These are phyloP conservation scores for Ganoderma lingzhi DNA, from an alignment of 1,284 basidiomycete genomes.

Conservation along the genomic window DNA sequence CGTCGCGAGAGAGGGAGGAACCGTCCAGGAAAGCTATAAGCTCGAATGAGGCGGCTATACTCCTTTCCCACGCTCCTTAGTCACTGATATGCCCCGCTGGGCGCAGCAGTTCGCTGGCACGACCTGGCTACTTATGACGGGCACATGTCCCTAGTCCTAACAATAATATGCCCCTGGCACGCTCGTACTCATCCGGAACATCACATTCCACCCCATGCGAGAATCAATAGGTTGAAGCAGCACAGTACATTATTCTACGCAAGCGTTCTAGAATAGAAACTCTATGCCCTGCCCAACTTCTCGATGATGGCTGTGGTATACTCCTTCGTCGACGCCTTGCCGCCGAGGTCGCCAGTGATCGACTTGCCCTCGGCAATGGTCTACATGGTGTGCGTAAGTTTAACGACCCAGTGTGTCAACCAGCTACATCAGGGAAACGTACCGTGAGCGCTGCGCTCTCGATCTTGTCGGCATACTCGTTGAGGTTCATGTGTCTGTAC, in stretches of 20 bases:
- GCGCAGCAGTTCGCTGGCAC: conserved; percentile 25
- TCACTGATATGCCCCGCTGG: conserved; percentile 31
- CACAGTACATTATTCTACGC: conserved; percentile 34
- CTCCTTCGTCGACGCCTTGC: conserved; percentile 87
- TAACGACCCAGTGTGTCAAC: too few relatives aligned
- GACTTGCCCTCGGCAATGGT: conserved; percentile 95
- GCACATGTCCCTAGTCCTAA: conserved; percentile 17
- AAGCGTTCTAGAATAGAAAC: conserved; percentile 33
- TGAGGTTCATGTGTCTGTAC: conserved; percentile 91
- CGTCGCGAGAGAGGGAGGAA: conserved; percentile 45
- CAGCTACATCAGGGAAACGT: conserved; percentile 31
- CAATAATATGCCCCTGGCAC: conserved; percentile 2
- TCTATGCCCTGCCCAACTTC: conserved; percentile 64
- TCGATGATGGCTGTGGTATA: conserved; percentile 90
- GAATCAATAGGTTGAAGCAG: conserved; percentile 25
- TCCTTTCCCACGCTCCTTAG: conserved; percentile 38
- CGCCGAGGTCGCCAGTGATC: conserved; percentile 94
- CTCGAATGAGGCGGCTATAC: conserved; percentile 33
- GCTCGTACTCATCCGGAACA: neutral
- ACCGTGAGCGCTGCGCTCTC: conserved; percentile 91
- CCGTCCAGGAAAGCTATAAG: conserved; percentile 39
- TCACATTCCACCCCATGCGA: conserved; percentile 18
- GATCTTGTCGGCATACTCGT: conserved; percentile 88
- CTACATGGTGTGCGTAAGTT: conserved; percentile 48
- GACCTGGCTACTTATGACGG: conserved; percentile 5